Evolutionary conservation across 495 filamentous ascomycete species (phyloP), one percentile per base, ranked within the genome.

Genomic region (Penicillium argentinense): DNA sequence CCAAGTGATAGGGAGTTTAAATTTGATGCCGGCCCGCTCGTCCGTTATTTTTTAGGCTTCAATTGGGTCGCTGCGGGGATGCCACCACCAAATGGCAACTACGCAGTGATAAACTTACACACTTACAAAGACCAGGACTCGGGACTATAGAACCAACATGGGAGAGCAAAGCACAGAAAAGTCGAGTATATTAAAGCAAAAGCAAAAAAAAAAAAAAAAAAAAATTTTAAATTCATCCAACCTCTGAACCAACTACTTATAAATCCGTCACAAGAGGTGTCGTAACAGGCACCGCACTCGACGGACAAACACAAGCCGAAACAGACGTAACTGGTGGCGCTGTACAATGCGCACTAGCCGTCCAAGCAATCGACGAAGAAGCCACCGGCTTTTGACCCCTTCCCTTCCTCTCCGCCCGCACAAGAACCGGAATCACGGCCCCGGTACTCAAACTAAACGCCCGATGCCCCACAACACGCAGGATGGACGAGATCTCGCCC

Each of bases 381-480:
- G 63, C 45, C 3, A 61, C 18, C 26, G 23, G 24, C 17, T 17
- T 6, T 1, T 9, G 17, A 36, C 17, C 44, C 14, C 39, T 57
- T 12, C 42, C 27, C 12, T 62, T 24, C 14, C 56, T 66, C 60
- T 79, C 68, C 0, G 81, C 84, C 54, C 75, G 77, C 7, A 89
- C 75, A 32, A 89, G 69, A 19, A 85, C 83, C 1, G 86, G 83
- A 45, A 90, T 87, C 5, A 86, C 76, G 34, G 81, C 83, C 11
- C 86, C 85, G 0, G 86, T 89, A 18, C 62, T 77, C 42, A 89
- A 53, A 4, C 64, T 64, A 51, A 89, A 90, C 7, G 44, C 18
- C 13, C 76, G 73, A 58, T 90, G 86, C 2, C 77, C 77, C 2
- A 89, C 16, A 53, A 76, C 81, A 38, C 77, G 58, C 47, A 89